phyloP scores from a whole-genome alignment of 2,329 filamentous ascomycete species.

The Fusarium clavum region DNA sequence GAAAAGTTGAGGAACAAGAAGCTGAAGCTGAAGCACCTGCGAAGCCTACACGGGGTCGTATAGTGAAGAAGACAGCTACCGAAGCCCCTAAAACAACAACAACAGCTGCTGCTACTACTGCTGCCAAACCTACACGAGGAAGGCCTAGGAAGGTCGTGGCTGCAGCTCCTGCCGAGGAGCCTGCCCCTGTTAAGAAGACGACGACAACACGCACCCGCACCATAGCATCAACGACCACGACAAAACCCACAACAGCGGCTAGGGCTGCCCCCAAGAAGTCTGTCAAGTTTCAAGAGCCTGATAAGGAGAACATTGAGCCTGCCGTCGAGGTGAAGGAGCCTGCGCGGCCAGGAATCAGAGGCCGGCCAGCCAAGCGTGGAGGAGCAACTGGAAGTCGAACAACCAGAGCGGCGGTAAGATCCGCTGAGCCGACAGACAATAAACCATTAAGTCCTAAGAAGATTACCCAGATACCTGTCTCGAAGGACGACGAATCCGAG shows the following conservation, averaged over 20 bases:
- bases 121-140: constrained; percentile 56
- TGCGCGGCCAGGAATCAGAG: constrained; percentile 52
- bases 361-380: constrained; percentile 59
- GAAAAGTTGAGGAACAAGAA: constrained; percentile 54
- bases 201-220: constrained; percentile 46
- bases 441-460: constrained; percentile 74
- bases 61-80: constrained; percentile 45
- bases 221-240: constrained; percentile 50
- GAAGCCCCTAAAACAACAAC: constrained; percentile 41
- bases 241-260: constrained; percentile 51
- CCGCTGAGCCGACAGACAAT: constrained; percentile 52
- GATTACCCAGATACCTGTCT: constrained; percentile 66
- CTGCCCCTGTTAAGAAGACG: constrained; percentile 50
- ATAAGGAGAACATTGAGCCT: constrained; percentile 72
- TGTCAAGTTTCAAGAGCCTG: constrained; percentile 72
- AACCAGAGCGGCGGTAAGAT: constrained; percentile 52
- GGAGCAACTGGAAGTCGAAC: constrained; percentile 48
- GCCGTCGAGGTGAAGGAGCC: constrained; percentile 53
- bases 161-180: constrained; percentile 37
- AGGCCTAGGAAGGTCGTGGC: constrained; percentile 57
- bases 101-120: constrained; percentile 34
- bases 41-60: constrained; percentile 49
- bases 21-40: constrained; percentile 35
- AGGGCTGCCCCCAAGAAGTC: constrained; percentile 67
- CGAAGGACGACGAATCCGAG: constrained; percentile 64